Evolutionary conservation across 345 rosid genomes (phyloP), one percentile per base, ranked within the genome.

Genomic region (Hibiscus mutabilis): DNA sequence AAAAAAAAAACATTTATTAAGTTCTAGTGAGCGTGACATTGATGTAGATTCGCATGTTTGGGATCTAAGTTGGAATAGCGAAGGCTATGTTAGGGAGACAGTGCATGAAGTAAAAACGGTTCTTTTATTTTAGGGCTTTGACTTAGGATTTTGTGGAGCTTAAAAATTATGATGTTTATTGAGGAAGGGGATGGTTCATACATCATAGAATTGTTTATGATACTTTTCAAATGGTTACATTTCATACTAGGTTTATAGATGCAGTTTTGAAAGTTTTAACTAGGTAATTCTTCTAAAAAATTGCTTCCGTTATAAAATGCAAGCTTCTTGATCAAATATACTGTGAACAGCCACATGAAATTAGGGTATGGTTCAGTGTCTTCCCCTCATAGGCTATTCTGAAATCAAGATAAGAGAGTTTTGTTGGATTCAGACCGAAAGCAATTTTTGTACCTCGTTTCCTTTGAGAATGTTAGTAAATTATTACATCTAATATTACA

Each of bases 361-460:
- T 66, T 66, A 46, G 9, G 68, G 15, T 35, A 66, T 66, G n/a
- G 44, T 46, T 66, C 37, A 44, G 56, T 46, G 65, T 13, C 63
- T 59, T 25, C 37, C 40, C 11, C 12, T 6, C 4, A 15, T 58
- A 58, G 59, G 27, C 59, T 55, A 55, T 55, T 21, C 59, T 55
- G 59, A 55, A 55, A 21, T 55, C 24, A 19, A 55, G 21, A 19
- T 25, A 12, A 25, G 18, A 57, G 61, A n/a, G 18, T 59, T 59
- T 59, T 5, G 9, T 8, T 40, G 21, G 27, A 1, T 64, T 37
- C 42, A 18, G 13, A 21, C 21, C 10, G 29, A 40, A 64, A 10
- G 31, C 47, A 18, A 12, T 64, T 40, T 66, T 37, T 40, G 15
- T 11, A 14, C 27, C 42, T 37, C 29, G 40, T 64, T 64, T 64